phyloP scores from a whole-genome alignment of 2,329 filamentous ascomycete species.

The Alternaria consortialis region DNA sequence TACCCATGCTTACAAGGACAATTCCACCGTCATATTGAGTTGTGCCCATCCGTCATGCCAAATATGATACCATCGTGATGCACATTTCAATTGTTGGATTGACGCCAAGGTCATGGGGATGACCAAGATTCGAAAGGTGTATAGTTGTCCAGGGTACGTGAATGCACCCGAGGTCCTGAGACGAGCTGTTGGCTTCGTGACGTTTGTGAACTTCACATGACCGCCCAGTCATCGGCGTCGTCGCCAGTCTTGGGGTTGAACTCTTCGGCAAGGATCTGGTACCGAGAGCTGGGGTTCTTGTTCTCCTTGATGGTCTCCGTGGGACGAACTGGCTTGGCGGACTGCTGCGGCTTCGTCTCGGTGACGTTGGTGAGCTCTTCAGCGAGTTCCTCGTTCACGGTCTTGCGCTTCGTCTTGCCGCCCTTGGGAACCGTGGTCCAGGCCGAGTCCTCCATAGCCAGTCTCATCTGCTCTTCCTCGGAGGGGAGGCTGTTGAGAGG shows the following conservation, averaged over 20 bases:
- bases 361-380: constrained; percentile 51
- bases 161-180: neutral
- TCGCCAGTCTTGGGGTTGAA: constrained; percentile 41
- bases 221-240: constrained; percentile 54
- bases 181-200: constrained; percentile 4
- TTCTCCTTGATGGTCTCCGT: constrained; percentile 39
- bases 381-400: constrained; percentile 52
- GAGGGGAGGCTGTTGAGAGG: constrained; percentile 62
- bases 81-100: constrained; percentile 2
- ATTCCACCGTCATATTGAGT: constrained; percentile 8
- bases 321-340: constrained; percentile 36
- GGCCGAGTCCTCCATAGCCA: constrained; percentile 59
- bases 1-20: constrained; percentile 4
- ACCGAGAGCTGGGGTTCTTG: constrained; percentile 41
- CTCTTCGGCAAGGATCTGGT: constrained; percentile 41
- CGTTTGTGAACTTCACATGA: constrained; percentile 36
- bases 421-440: constrained; percentile 68
- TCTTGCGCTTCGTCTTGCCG: constrained; percentile 64
- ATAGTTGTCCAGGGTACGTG: neutral
- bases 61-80: neutral
- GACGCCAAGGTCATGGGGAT: constrained; percentile 2
- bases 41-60: constrained; percentile 4
- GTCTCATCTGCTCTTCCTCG: constrained; percentile 68
- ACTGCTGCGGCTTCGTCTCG: constrained; percentile 22
- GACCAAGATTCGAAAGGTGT: constrained; percentile 9